Percentiles rank a stretch among this genome's conserved stretches.
Conservation (phyloP, 768 basidiomycete species). For the Mycena epipterygia region DNA sequence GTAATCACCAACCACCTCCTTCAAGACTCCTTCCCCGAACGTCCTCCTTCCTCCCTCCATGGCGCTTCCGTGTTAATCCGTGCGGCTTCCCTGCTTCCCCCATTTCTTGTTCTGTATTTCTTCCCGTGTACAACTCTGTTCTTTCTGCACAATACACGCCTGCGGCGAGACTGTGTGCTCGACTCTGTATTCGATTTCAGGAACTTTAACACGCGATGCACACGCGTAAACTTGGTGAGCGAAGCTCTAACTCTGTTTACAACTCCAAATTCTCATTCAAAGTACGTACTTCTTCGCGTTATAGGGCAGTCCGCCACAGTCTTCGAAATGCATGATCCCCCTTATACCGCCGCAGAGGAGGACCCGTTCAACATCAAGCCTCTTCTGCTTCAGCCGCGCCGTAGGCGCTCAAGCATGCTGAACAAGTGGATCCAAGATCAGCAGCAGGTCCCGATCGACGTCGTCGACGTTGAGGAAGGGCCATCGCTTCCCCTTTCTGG, state of each 20-base stretch:
- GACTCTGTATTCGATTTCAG: constrained; percentile 26
- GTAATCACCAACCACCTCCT: neutral
- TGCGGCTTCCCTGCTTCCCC: neutral
- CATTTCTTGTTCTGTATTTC: constrained; percentile 31
- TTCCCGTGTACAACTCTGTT: constrained; percentile 32
- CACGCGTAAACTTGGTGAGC: constrained; percentile 38
- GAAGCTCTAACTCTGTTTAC: constrained; percentile 32
- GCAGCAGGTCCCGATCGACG: constrained; percentile 42
- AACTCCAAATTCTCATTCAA: constrained; percentile 29
- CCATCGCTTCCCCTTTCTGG: constrained; percentile 34
- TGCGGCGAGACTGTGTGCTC: constrained; percentile 19
- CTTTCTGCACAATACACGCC: constrained; percentile 31
- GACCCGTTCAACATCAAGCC: constrained; percentile 63
- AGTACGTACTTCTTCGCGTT: constrained; percentile 35
- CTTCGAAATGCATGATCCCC: constrained; percentile 54
- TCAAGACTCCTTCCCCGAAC: neutral
- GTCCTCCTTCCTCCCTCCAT: neutral
- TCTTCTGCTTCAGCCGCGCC: constrained; percentile 49
- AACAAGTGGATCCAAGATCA: constrained; percentile 70
- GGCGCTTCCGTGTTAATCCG: constrained; percentile 15
- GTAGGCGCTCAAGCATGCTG: constrained; percentile 63
- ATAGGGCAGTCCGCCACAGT: constrained; percentile 27
- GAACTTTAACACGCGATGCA: constrained; percentile 33
- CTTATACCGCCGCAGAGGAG: constrained; percentile 66
- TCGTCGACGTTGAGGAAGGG: constrained; percentile 31